Conservation (phyloP, 1,284 basidiomycete species). For the Cutaneotrichosporon mucoides region DNA sequence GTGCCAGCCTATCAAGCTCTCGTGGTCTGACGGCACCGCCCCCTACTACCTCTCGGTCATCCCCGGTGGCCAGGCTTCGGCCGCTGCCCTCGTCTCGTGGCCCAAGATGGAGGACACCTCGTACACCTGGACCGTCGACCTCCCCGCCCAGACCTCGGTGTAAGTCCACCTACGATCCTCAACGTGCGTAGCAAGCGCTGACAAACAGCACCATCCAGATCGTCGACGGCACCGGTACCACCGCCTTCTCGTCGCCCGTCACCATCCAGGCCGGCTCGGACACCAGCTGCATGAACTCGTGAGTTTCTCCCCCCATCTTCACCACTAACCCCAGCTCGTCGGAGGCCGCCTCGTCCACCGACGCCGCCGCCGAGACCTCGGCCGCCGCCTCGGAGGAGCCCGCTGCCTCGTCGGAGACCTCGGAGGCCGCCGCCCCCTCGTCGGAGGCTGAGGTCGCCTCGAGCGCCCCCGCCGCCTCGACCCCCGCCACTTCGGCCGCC, state of each 20-base stretch:
- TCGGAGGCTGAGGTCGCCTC: too few species aligned
- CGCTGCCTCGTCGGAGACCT: too few species aligned
- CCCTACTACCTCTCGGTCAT: constrained; percentile 66
- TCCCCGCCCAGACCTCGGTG: constrained; percentile 57
- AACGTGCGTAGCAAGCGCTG: neutral
- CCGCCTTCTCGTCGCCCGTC: constrained; percentile 58
- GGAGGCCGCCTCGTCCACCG: too few species aligned
- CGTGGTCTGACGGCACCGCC: constrained; percentile 56
- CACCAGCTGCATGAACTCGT: neutral
- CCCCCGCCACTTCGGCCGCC: neutral
- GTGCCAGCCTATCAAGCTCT: constrained; percentile 49
- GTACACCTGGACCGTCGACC: constrained; percentile 62
- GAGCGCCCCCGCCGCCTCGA: too few species aligned
- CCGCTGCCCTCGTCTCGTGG: constrained; percentile 45
- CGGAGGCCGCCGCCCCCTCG: too few species aligned
- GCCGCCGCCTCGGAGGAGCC: too few species aligned
- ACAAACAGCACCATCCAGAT: constrained; percentile 30
- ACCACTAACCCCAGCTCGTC: too few species aligned
- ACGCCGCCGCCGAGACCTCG: too few species aligned
- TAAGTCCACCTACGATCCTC: constrained; percentile 43
- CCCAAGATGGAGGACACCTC: constrained; percentile 49
- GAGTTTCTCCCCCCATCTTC: too few species aligned
- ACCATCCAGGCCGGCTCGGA: constrained; percentile 52
- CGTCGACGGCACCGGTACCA: constrained; percentile 57
- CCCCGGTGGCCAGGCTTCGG: constrained; percentile 63